Evolutionary conservation across 176 grass and related monocot genomes (phyloP).

Genomic region (Cenchrus americanus): DNA sequence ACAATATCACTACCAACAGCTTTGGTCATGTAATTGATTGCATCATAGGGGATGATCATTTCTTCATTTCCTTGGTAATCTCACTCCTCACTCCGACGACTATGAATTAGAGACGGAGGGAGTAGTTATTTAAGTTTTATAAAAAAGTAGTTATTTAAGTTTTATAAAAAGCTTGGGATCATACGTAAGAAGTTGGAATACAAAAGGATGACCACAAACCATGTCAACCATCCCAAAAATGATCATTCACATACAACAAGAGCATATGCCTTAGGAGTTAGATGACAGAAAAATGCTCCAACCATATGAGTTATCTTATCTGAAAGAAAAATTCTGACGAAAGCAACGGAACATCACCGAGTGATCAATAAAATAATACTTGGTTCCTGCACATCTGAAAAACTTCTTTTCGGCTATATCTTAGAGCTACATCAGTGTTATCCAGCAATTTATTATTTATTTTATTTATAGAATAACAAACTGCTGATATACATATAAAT

Average conservation of each 20-base stretch:
- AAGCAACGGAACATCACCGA: slow-evolving; percentile 24
- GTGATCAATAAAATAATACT: neutral
- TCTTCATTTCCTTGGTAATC: too few relatives aligned
- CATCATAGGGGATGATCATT: too few relatives aligned
- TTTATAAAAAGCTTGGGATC: too few relatives aligned
- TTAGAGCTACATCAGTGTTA: neutral
- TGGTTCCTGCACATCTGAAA: neutral
- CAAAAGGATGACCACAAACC: neutral
- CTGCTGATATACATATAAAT: neutral
- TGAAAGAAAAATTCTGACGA: slow-evolving; percentile 28
- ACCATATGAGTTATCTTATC: slow-evolving; percentile 15
- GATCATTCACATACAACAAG: neutral
- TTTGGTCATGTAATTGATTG: too few relatives aligned
- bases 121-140: too few relatives aligned
- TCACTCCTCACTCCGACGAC: too few relatives aligned
- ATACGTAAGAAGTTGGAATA: neutral
- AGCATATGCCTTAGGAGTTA: neutral
- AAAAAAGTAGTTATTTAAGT: neutral
- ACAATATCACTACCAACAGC: too few relatives aligned
- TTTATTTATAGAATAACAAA: neutral
- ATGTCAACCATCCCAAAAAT: neutral
- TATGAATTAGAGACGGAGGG: too few relatives aligned
- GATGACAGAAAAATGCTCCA: slow-evolving; percentile 3
- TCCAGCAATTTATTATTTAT: neutral
- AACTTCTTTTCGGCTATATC: neutral